phyloP scores from a whole-genome alignment of 257 asterid species.

The Solanum appendiculatum region DNA sequence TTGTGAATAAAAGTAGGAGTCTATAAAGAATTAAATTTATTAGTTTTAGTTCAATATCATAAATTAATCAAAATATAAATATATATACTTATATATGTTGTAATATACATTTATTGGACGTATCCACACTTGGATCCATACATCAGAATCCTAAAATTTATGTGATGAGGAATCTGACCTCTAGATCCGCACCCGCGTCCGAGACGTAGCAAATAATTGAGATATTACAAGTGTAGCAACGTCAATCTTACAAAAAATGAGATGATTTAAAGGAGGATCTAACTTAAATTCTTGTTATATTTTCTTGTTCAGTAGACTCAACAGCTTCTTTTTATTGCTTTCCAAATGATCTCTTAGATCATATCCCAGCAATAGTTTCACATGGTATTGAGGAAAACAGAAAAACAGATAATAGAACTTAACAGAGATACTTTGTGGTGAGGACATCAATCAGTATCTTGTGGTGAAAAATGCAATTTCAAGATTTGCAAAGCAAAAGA shows the following conservation, averaged over 20 bases:
- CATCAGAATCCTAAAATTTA: background rate
- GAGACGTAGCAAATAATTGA: background rate
- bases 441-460: background rate
- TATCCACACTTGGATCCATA: background rate
- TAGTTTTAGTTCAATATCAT: background rate
- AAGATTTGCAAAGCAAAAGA: background rate
- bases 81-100: background rate
- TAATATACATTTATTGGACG: background rate
- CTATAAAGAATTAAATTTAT: background rate
- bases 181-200: background rate
- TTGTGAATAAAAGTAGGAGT: background rate
- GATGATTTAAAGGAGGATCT: background rate
- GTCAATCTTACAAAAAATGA: background rate
- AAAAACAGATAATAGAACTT: background rate
- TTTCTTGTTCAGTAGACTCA: background rate
- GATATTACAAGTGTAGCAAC: background rate
- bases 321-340: background rate
- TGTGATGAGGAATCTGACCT: background rate
- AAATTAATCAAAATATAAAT: background rate
- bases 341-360: background rate
- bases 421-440: background rate
- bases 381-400: background rate
- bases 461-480: background rate
- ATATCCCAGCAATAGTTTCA: background rate
- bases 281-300: background rate